Conservation (phyloP, 2,329 filamentous ascomycete species). For the Calycina herbarum region DNA sequence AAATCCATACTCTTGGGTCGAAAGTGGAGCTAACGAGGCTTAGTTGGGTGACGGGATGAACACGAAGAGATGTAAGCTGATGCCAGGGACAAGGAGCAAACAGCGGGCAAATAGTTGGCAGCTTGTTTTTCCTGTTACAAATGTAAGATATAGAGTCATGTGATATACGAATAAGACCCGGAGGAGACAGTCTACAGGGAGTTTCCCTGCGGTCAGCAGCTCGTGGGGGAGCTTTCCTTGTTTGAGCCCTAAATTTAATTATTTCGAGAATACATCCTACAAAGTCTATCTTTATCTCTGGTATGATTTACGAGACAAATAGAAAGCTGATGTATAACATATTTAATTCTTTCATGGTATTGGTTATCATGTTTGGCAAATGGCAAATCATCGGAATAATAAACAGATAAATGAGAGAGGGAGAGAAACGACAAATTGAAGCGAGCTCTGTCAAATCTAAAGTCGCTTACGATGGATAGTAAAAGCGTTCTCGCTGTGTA, state of each 20-base stretch:
- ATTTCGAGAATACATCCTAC: too few species aligned
- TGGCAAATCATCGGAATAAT: too few species aligned
- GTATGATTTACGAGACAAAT: too few species aligned
- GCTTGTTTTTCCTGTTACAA: not conserved
- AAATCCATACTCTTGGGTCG: not conserved
- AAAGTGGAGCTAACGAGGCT: constrained; percentile 9
- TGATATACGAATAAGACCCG: not conserved
- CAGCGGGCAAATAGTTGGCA: not conserved
- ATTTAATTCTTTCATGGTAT: too few species aligned
- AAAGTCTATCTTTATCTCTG: too few species aligned
- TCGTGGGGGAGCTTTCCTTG: not conserved
- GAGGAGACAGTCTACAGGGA: not conserved
- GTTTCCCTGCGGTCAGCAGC: not conserved
- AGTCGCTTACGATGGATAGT: too few species aligned
- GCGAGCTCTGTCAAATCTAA: too few species aligned
- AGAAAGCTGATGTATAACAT: too few species aligned
- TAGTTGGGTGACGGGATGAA: constrained; percentile 16
- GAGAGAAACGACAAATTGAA: too few species aligned
- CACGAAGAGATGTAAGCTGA: constrained; percentile 1
- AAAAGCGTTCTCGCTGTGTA: too few species aligned
- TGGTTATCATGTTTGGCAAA: too few species aligned
- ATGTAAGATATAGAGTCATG: constrained; percentile 4
- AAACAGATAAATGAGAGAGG: too few species aligned
- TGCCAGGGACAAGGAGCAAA: not conserved
- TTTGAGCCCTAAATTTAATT: not conserved